Percentiles rank a stretch among this genome's conserved stretches.
phyloP scores from a whole-genome alignment of 352 stramenopile species.

The Phytopythium ostracodes region DNA sequence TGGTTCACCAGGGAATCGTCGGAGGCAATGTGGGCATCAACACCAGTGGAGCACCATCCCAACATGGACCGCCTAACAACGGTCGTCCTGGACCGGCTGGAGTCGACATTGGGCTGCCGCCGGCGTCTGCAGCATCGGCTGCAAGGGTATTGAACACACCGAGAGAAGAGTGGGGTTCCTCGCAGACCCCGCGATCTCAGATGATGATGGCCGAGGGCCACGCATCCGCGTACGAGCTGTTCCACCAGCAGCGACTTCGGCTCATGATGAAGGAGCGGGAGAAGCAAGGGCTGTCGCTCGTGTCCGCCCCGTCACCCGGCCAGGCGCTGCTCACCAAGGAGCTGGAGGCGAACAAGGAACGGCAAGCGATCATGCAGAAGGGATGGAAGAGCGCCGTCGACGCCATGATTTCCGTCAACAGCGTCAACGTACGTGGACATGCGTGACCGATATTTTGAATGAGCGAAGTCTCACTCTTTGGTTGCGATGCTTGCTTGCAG shows the following conservation, averaged over 20 bases:
- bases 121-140: conserved; percentile 29
- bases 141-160: conserved; percentile 61
- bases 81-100: conserved; percentile 3
- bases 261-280: conserved; percentile 85
- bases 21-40: conserved; percentile 14
- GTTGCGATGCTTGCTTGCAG: conserved; percentile 14
- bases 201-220: conserved; percentile 81
- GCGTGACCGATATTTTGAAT: neutral
- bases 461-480: conserved; percentile 4
- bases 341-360: conserved; percentile 84
- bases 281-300: conserved; percentile 73
- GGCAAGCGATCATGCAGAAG: conserved; percentile 87
- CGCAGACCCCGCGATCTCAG: conserved; percentile 76
- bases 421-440: conserved; percentile 25
- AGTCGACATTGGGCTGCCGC: conserved; percentile 29
- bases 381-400: conserved; percentile 85
- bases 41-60: neutral
- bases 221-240: conserved; percentile 80
- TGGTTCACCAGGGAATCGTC: conserved; percentile 12
- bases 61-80: conserved; percentile 7
- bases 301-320: conserved; percentile 70
- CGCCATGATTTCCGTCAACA: conserved; percentile 74
- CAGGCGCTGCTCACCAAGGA: conserved; percentile 88
- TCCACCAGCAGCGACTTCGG: conserved; percentile 80
- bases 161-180: conserved; percentile 85